Evolutionary conservation across 2,329 filamentous ascomycete species (phyloP), one percentile per base, ranked within the genome.

Genomic region (Cladophialophora exuberans): DNA sequence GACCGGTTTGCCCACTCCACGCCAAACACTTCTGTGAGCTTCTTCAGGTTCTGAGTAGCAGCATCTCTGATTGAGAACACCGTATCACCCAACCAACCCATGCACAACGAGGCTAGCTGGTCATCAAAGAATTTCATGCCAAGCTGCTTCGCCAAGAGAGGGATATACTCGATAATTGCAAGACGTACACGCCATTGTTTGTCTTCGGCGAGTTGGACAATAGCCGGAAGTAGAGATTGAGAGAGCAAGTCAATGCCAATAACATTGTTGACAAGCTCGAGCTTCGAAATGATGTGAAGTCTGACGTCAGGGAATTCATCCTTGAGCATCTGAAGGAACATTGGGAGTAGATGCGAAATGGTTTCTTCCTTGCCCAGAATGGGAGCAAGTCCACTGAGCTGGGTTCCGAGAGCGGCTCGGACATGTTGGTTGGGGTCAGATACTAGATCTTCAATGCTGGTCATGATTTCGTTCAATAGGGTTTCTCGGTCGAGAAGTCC

Each of bases 241-340:
- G 94, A 97, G 45, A 99, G 86, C 15, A 96, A 84, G 59, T 99
- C 94, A 73, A 99, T 99, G 60, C 94, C 94, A 70, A 99, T 99
- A 57, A 99, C 94, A 76, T 97, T 90, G 77, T 99, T 99, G 62
- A 99, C 94, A 61, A 95, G 84, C 77, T 99, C 95, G 52, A 99
- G 85, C 76, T 99, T 99, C n/a, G 94, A 97, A 69, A 99, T 99
- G 72, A 99, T 99, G 76, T 99, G 96, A 56, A 99, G 85, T 60
- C 94, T 88, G 47, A 99, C 94, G 71, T 99, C 94, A 18, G 94
- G 94, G 73, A 97, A 97, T 70, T 99, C 94, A 68, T 99, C 94
- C 82, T 97, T 99, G 67, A 99, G 86, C 94, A 99, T 99, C 73
- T 96, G 90, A 50, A 99, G 82, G 75, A 99, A 97, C 93, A 99